Conservation (phyloP, 2,329 filamentous ascomycete species). For the Cladosporium sp. region DNA sequence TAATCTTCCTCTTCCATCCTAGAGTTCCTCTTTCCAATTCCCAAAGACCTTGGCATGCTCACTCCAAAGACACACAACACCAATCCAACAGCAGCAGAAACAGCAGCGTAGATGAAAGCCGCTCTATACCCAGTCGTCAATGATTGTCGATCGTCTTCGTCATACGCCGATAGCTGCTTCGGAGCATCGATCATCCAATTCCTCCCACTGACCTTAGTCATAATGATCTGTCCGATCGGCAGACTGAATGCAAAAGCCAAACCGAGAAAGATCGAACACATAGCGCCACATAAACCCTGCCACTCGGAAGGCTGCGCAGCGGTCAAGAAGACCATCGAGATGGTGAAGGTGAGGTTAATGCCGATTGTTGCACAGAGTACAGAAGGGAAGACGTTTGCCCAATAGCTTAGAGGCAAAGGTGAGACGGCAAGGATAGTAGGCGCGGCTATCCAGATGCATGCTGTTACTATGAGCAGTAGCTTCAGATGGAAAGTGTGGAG, state of each 20-base stretch:
- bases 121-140: constrained; percentile 19
- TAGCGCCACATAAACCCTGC: constrained; percentile 33
- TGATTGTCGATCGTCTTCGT: background rate
- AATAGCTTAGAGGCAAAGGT: constrained; percentile 30
- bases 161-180: background rate
- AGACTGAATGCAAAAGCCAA: constrained; percentile 34
- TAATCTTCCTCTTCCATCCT: no score
- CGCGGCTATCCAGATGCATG: constrained; percentile 31
- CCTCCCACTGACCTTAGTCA: background rate
- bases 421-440: constrained; percentile 31
- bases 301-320: constrained; percentile 27
- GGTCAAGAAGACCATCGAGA: constrained; percentile 31
- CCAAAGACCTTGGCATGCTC: constrained; percentile 18
- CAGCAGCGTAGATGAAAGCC: constrained; percentile 30
- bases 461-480: constrained; percentile 28
- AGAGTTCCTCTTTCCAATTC: background rate
- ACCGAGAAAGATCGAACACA: constrained; percentile 33
- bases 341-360: constrained; percentile 33
- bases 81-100: constrained; percentile 26
- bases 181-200: background rate
- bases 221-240: constrained; percentile 30
- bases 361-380: constrained; percentile 34
- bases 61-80: constrained; percentile 26
- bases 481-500: constrained; percentile 28
- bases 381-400: constrained; percentile 33